A percentile compares a stretch with the other conserved stretches of the same genome.
phyloP scores from a whole-genome alignment of 169 alveolate species.

The Neospora caninum region DNA sequence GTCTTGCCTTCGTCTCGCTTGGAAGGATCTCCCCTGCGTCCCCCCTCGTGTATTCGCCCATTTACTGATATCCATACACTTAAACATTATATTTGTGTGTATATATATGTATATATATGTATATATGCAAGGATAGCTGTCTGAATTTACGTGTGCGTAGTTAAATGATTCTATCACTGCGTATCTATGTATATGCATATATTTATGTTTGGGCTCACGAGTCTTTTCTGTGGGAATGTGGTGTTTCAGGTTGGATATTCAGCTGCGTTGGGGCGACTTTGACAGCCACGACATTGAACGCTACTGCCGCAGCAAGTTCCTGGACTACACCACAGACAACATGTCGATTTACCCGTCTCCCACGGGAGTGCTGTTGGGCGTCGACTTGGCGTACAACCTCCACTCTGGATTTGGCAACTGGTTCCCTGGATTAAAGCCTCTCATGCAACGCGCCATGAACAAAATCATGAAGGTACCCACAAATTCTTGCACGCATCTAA shows the following conservation, averaged over 20 bases:
- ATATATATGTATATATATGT: not conserved
- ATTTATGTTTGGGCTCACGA: not conserved
- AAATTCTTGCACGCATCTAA: not conserved
- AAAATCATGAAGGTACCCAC: slow-evolving; percentile 93
- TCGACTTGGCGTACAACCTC: slow-evolving; percentile 98
- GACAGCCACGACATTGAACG: slow-evolving; percentile 99
- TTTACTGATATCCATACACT: too few relatives aligned
- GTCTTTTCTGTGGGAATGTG: not conserved
- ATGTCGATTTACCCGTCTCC: slow-evolving; percentile 99
- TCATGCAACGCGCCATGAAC: slow-evolving; percentile 97
- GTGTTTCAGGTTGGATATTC: slow-evolving; percentile 97
- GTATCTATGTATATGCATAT: not conserved
- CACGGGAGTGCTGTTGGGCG: slow-evolving; percentile 97
- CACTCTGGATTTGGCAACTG: slow-evolving; percentile 99
- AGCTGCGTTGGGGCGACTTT: slow-evolving; percentile 99
- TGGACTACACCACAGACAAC: slow-evolving; percentile 99
- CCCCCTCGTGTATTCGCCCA: too few relatives aligned
- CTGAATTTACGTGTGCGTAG: too few relatives aligned
- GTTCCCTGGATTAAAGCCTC: slow-evolving; percentile 97
- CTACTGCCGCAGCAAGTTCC: slow-evolving; percentile 98
- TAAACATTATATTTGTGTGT: too few relatives aligned
- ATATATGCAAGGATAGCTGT: not conserved
- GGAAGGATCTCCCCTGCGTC: not conserved
- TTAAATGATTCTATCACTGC: too few relatives aligned
- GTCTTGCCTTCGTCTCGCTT: not conserved